A percentile compares a stretch with the other conserved stretches of the same genome.
Conservation (phyloP, 2,329 filamentous ascomycete genomes). For the Aspergillus pseudoglaucus region DNA sequence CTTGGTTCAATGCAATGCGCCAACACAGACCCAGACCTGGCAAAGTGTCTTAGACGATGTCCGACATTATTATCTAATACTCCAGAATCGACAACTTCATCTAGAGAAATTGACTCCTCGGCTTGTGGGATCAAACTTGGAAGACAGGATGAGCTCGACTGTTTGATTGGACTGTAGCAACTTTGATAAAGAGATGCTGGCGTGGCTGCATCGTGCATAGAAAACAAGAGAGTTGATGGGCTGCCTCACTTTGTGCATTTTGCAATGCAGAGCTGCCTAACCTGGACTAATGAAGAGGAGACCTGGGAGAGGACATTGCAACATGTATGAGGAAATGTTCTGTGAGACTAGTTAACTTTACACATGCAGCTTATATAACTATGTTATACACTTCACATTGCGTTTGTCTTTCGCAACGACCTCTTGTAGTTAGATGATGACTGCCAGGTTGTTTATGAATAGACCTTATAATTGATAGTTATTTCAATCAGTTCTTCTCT, state of each 20-base stretch:
- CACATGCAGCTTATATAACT: too few species aligned
- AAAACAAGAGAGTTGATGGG: neutral
- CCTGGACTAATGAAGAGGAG: neutral
- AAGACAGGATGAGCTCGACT: neutral
- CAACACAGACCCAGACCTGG: neutral
- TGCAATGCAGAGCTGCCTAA: neutral
- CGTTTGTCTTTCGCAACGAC: too few species aligned
- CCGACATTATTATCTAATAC: too few species aligned
- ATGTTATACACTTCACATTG: too few species aligned
- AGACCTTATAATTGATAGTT: too few species aligned
- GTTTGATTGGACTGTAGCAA: too few species aligned
- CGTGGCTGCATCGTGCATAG: neutral
- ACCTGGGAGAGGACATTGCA: neutral
- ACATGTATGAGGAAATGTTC: too few species aligned
- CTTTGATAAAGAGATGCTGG: neutral
- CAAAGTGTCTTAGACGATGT: neutral
- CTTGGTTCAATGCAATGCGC: neutral
- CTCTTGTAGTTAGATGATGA: too few species aligned
- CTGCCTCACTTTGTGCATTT: neutral
- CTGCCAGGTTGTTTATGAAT: too few species aligned
- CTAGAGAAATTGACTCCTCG: neutral
- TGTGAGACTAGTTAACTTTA: too few species aligned
- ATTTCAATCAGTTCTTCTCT: too few species aligned
- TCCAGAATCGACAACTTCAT: too few species aligned
- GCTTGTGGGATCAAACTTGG: neutral